Base-by-base conservation (phyloP, 331 rosid genomes). In the Erythrophleum ivorense region DNA sequence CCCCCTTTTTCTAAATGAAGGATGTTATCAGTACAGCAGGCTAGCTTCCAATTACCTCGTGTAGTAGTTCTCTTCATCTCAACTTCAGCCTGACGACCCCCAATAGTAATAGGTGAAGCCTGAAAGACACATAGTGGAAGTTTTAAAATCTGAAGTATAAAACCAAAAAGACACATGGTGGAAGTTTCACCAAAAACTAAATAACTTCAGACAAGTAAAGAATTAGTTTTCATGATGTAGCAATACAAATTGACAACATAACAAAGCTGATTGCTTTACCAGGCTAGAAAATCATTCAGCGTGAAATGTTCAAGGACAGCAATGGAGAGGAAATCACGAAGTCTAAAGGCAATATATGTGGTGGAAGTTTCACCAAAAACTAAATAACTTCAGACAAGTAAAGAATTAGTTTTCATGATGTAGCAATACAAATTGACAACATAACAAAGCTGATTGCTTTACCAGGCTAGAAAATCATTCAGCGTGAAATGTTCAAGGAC, bases 31-130 rank as follows among this genome's bases (percentile, higher is more conserved):
- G 36, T 5, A 6, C 33, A n/a, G n/a, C 11, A 14, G 31, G 16
- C 71, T 48, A 58, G 55, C 71, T 73, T 64, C 59, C 36, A 78
- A 72, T 84, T 88, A 91, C 95, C 93, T 88, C 95, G 90, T 9
- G 89, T 72, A 0, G 91, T 85, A 50, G 94, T 83, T 85, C 91
- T 89, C 87, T 92, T 92, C 21, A 85, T 89, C 83, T 92, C 97
- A 7, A 92, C 81, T 21, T 81, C 85, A 64, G 90, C 92, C 24
- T 71, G 81, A 76, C 85, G 81, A 18, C 87, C 89, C 24, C 89
- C 89, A 65, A 91, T 50, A 16, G 41, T 50, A 79, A 92, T 70
- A 4, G 92, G 92, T 53, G 95, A 91, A 76, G 92, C 92, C 97
- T 91, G 87, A 82, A 54, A 86, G 63, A 75, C 34, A 15, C 43